Base-by-base conservation (phyloP, 495 filamentous ascomycete species). In the Penicillium daleae region DNA sequence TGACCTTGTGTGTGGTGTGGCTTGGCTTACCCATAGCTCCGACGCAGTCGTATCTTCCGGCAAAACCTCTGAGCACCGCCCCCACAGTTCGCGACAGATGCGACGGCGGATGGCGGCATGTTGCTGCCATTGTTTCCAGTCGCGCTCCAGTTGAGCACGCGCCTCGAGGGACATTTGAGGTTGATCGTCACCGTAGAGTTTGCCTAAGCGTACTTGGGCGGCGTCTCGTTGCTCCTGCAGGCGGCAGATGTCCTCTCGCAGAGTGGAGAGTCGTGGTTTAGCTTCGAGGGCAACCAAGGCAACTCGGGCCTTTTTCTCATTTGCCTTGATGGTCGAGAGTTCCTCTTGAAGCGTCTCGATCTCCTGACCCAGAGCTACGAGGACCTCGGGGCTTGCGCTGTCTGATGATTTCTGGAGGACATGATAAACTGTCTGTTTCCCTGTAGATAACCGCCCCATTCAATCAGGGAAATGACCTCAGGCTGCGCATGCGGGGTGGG, bases 371-470 rank as follows among this genome's bases (percentile, higher is more conserved):
- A 87, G 72, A 19, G 74, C 66, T 37, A 76, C 71, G 39, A 86
- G 73, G 10, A 73, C 58, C 53, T 84, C 80, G n/a, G 81, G 76
- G 10, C 75, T 74, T 29, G 65, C 62, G 27, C 74, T 72, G 56
- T 87, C 77, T 21, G 74, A 60, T 40, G 80, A 63, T 48, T 83
- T 76, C 74, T 90, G 85, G 24, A 84, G 50, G 51, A 80, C 78
- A 68, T 89, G 87, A 68, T 89, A 89, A 63, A 89, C 85, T 24
- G 78, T 78, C 70, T 89, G 86, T 71, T 87, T 89, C 19, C 86
- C 87, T 87, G 33, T 19, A 49, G 29, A 49, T 40, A 42, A 48
- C 13, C 8, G n/a, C n/a, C 35, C 5, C n/a, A 27, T 33, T 10
- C 17, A 22, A 21, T 29, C 59, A 22, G 27, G 46, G 44, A 57